phyloP scores from a whole-genome alignment of 2,329 filamentous ascomycete species.

The Metarhizium humberi region DNA sequence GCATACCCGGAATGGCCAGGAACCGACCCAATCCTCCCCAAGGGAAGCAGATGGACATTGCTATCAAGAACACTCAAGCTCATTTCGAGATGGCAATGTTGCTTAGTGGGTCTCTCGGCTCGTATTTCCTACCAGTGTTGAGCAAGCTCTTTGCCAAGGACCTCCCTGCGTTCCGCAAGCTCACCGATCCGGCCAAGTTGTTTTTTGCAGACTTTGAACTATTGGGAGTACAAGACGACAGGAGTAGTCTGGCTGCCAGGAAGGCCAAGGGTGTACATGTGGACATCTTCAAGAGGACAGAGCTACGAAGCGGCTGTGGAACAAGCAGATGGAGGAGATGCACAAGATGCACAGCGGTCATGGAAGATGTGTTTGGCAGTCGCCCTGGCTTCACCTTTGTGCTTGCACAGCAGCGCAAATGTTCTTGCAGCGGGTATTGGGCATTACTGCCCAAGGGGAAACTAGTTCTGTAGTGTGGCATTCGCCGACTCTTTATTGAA shows the following conservation, averaged over 20 bases:
- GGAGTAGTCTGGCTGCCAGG: conserved; percentile 32
- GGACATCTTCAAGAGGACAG: conserved; percentile 50
- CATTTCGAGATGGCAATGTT: conserved; percentile 45
- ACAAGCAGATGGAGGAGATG: conserved; percentile 27
- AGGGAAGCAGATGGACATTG: conserved; percentile 32
- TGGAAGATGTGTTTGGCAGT: conserved; percentile 46
- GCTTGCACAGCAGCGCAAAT: conserved; percentile 44
- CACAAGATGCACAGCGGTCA: conserved; percentile 54
- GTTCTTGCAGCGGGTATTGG: conserved; percentile 46
- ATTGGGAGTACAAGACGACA: conserved; percentile 55
- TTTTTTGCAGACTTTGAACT: conserved; percentile 65
- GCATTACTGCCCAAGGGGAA: conserved; percentile 30
- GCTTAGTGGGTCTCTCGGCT: conserved; percentile 35
- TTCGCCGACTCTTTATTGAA: no score
- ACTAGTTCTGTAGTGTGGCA: conserved; percentile 10
- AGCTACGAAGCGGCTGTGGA: conserved; percentile 29
- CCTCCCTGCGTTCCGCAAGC: conserved; percentile 46
- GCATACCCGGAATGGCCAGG: conserved; percentile 33
- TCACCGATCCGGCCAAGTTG: conserved; percentile 56
- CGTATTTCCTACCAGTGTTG: conserved; percentile 46
- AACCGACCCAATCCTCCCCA: conserved; percentile 37
- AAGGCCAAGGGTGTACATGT: conserved; percentile 31
- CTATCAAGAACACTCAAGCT: conserved; percentile 35
- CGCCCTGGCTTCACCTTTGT: conserved; percentile 44
- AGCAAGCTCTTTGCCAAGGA: conserved; percentile 54